These are phyloP conservation scores for Candida labiduridarum DNA, from an alignment of 1,139 yeast genomes.

Conservation along the genomic window DNA sequence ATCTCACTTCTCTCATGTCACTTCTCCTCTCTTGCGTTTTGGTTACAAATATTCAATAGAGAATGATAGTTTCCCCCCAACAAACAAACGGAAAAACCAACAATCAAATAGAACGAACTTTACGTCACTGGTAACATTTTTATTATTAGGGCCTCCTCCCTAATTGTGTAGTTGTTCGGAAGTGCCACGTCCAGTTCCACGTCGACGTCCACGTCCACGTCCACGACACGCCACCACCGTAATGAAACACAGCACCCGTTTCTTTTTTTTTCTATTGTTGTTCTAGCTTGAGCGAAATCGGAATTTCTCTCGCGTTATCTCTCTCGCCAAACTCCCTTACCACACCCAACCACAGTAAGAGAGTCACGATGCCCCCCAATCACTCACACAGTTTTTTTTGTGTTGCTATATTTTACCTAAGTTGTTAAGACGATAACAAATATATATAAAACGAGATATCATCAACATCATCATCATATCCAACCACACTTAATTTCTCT, in stretches of 20 bases:
- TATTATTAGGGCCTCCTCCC: too few species aligned
- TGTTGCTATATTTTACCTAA: background rate
- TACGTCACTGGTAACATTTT: too few species aligned
- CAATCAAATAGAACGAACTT: background rate
- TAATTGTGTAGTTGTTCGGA: background rate
- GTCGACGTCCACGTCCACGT: background rate
- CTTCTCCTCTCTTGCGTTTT: background rate
- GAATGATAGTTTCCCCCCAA: too few species aligned
- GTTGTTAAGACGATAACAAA: background rate
- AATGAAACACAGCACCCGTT: background rate
- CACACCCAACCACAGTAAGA: background rate
- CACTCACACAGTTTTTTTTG: too few species aligned
- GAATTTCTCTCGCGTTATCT: background rate
- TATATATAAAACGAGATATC: background rate
- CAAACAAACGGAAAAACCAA: too few species aligned
- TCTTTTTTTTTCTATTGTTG: background rate
- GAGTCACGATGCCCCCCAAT: too few species aligned
- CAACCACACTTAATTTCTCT: background rate
- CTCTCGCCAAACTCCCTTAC: background rate
- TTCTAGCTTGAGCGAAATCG: background rate
- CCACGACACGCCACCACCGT: background rate
- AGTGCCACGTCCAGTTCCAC: background rate
- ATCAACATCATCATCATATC: too few species aligned
- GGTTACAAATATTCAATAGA: too few species aligned
- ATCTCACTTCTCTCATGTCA: background rate